Conservation (phyloP, 805 yeast genomes). For the Groenewaldozyma salmanticensis region DNA sequence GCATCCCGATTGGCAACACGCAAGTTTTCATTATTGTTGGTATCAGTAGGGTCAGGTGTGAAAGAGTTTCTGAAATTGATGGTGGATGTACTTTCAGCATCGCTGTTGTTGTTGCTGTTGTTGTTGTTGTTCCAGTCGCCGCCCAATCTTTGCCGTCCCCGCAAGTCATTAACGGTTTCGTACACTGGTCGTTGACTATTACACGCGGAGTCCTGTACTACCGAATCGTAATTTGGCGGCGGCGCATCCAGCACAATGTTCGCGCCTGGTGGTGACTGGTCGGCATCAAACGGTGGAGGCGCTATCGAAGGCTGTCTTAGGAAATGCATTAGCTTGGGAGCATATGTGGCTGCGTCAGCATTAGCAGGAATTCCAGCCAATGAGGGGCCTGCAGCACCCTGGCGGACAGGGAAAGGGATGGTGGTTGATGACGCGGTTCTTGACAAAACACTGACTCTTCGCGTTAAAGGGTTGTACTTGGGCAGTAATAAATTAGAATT, state of each 20-base stretch:
- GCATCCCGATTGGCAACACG: no score
- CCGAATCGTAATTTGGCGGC: conserved; percentile 15
- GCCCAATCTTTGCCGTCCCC: neutral
- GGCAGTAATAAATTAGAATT: conserved; percentile 29
- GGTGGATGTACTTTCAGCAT: no score
- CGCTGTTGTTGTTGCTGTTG: neutral
- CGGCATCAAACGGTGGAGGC: conserved; percentile 49
- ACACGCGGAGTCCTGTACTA: neutral
- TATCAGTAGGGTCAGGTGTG: no score
- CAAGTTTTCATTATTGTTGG: neutral
- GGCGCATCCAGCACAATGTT: conserved; percentile 1
- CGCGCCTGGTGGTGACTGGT: conserved; percentile 13
- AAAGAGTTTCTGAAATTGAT: neutral
- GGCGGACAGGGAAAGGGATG: conserved; percentile 6
- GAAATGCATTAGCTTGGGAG: conserved; percentile 31
- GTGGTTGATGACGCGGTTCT: conserved; percentile 8
- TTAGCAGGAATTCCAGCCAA: neutral
- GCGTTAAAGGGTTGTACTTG: conserved; percentile 19
- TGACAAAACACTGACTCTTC: conserved; percentile 12
- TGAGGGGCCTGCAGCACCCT: no score
- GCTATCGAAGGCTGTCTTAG: conserved; percentile 45
- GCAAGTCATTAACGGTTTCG: neutral
- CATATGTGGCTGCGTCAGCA: conserved; percentile 1
- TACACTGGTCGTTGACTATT: neutral
- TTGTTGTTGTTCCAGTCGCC: neutral